A percentile compares a stretch with the other conserved stretches of the same genome.
Evolutionary conservation across 225 moss, liverwort and hornwort species (phyloP).

Genomic region (Thuidium tamariscinum): DNA sequence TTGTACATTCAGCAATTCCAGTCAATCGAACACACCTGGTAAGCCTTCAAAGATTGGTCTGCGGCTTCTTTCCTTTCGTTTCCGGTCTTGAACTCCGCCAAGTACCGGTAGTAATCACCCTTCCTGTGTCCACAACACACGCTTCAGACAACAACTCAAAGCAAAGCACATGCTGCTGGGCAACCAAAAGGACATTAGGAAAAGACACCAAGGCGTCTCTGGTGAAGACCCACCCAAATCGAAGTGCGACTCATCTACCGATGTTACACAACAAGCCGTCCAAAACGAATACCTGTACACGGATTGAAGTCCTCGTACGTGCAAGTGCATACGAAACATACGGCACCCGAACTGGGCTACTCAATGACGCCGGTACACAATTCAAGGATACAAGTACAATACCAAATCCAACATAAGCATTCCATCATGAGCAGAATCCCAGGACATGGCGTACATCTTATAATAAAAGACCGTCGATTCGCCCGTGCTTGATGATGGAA

Average conservation of each 20-base stretch:
- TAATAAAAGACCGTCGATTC: conserved; percentile 87
- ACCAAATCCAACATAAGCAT: background rate
- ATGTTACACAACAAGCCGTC: background rate
- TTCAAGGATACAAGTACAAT: background rate
- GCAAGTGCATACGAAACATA: background rate
- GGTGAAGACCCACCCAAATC: background rate
- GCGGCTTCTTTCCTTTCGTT: conserved; percentile 81
- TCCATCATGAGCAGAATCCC: background rate
- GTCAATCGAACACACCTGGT: conserved; percentile 31
- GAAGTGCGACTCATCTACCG: background rate
- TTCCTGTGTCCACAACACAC: conserved; percentile 30
- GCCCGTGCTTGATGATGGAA: conserved; percentile 79
- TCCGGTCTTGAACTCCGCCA: conserved; percentile 79
- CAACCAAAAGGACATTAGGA: background rate
- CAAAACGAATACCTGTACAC: background rate
- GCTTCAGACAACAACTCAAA: background rate
- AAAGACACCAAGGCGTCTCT: background rate
- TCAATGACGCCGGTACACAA: background rate
- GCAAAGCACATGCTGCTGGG: background rate
- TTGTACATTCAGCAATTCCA: too few relatives aligned
- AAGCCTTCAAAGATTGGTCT: conserved; percentile 78
- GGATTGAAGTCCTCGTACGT: background rate
- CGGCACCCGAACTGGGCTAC: background rate
- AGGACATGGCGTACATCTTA: conserved; percentile 51
- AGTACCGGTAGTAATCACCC: conserved; percentile 74